phyloP scores from a whole-genome alignment of 306 rosid genomes.

The Amphicarpaea edgeworthii region DNA sequence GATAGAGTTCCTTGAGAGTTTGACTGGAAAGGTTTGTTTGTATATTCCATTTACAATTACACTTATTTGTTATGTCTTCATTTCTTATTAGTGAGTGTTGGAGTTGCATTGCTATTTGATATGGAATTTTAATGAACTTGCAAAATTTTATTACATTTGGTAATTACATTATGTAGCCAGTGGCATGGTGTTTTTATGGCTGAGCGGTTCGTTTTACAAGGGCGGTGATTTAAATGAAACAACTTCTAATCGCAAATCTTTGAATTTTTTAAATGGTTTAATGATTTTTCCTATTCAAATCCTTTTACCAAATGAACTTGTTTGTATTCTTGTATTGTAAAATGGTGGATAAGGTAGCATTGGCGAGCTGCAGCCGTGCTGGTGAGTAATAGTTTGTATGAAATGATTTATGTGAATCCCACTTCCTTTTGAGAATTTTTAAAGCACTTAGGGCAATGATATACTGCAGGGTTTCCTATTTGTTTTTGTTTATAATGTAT shows the following conservation, averaged over 20 bases:
- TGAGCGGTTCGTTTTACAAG: not conserved
- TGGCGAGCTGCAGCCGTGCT: not conserved
- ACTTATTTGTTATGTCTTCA: slow-evolving; percentile 8
- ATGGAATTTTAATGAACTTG: slow-evolving; percentile 15
- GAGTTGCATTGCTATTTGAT: slow-evolving; percentile 18
- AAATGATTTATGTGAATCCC: not conserved
- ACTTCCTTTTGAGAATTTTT: not conserved
- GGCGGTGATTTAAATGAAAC: slow-evolving; percentile 18
- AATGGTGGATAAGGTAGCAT: slow-evolving; percentile 11
- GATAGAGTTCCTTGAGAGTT: slow-evolving; percentile 80
- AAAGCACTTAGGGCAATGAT: not conserved
- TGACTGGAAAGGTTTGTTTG: slow-evolving; percentile 71
- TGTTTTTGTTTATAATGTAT: not conserved
- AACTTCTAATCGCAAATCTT: slow-evolving; percentile 8
- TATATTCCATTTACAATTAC: slow-evolving; percentile 1
- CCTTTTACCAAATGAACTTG: not conserved
- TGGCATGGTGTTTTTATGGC: slow-evolving; percentile 20
- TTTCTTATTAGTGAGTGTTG: not conserved
- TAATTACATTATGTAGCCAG: not conserved
- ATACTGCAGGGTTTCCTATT: not conserved
- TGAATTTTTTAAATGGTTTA: not conserved
- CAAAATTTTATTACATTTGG: too few relatives aligned
- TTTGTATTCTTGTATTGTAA: slow-evolving; percentile 4
- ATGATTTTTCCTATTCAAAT: slow-evolving; percentile 26
- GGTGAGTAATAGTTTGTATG: not conserved